Evolutionary conservation across 371 early-diverging fungal species (phyloP), one percentile per base, ranked within the genome.

Genomic region (Mortierella polycephala): DNA sequence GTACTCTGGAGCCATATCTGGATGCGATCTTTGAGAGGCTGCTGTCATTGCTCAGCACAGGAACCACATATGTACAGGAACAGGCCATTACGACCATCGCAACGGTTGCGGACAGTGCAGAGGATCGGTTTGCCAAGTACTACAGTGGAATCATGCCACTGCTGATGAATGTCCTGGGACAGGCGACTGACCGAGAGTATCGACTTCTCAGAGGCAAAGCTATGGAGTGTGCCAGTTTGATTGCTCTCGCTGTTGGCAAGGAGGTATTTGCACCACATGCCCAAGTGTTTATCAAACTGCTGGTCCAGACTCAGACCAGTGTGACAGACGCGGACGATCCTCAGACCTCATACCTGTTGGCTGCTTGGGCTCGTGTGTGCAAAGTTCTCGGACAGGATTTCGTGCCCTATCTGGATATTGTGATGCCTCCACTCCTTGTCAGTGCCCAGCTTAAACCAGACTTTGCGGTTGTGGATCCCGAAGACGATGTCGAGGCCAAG

Each of bases 21-120:
- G 95, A 94, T 83, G 86, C 90, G 58, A 91, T 99, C 69, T 92
- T 99, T 71, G 90, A 92, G 67, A 90, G 91, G 62, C 91, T 98
- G 50, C 74, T 96, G 77, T 83, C 88, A 21, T 89, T 98, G 68
- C 86, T 97, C 64, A 90, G 88, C 75, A 91, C 92, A 7, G 82
- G 87, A 54, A 93, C 93, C 82, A 92, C 89, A 39, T 98, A 95
- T 75, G 95, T 97, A 45, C 97, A 98, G 84, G 98, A 98, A 82
- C 98, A 98, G 83, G 96, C 96, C 21, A 92, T 99, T 72, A 97
- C 98, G 21, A 95, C 98, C 20, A 94, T 99, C 62, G 98, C 99
- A 57, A 95, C 97, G 4, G 93, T 98, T 14, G 98, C 99, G 9
- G 98, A 97, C 81, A 91, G 92, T 62, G 95, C 98, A 20, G 94